Percentiles rank a stretch among this genome's conserved stretches.
Evolutionary conservation across 169 alveolate species (phyloP).

Genomic region (Besnoitia besnoiti): DNA sequence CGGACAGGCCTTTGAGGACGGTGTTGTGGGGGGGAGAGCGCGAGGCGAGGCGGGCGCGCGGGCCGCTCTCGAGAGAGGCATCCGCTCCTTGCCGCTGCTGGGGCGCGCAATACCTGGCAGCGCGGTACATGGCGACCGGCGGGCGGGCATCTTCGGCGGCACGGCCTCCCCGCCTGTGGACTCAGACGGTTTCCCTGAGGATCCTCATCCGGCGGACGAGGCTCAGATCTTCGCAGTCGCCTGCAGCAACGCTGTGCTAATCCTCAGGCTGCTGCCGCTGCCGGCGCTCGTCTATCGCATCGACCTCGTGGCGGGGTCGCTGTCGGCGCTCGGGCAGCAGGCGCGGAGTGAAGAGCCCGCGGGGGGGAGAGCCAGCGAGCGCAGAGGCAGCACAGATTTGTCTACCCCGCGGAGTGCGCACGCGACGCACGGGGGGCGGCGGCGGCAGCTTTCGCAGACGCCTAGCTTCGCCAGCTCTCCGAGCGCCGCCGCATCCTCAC

Average conservation of each 20-base stretch:
- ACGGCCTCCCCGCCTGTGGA: neutral
- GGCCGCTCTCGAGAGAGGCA: neutral
- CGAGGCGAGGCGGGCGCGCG: too few relatives aligned
- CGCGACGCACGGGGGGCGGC: neutral
- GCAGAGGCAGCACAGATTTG: neutral
- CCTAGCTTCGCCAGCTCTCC: neutral
- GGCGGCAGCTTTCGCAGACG: neutral
- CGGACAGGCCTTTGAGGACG: too few relatives aligned
- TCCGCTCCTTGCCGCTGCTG: neutral
- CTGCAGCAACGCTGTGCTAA: constrained; percentile 4
- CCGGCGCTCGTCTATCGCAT: neutral
- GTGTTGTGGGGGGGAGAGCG: too few relatives aligned
- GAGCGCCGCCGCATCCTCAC: neutral
- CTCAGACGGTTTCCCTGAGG: neutral
- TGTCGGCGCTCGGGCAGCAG: neutral
- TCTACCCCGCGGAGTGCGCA: too few relatives aligned
- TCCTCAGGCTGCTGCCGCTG: neutral
- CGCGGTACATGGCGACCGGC: neutral
- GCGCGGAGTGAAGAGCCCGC: neutral
- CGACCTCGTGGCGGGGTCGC: constrained; percentile 3
- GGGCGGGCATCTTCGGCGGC: neutral
- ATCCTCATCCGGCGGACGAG: neutral
- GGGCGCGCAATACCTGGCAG: neutral
- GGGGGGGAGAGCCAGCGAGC: neutral
- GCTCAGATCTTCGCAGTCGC: neutral